Percentiles rank a stretch among this genome's conserved stretches.
These are phyloP conservation scores for Dendryphion nanum DNA, from an alignment of 2,329 filamentous ascomycete species.

Conservation along the genomic window DNA sequence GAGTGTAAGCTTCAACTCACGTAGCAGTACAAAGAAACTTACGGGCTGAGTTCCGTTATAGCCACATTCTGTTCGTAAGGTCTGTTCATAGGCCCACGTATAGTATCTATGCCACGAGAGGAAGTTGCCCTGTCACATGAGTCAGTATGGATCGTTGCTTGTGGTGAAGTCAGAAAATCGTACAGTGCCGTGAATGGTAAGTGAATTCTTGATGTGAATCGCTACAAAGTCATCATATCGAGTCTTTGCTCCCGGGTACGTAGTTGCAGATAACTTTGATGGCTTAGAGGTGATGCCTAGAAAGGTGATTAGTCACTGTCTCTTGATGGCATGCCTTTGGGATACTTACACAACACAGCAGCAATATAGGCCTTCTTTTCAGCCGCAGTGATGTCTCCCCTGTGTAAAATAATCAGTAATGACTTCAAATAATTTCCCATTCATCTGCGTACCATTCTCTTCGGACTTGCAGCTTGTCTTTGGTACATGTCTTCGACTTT, in stretches of 20 bases:
- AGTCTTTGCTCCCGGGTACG: constrained; percentile 31
- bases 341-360: constrained; percentile 31
- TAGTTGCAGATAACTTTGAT: constrained; percentile 16
- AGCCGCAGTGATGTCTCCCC: constrained; percentile 24
- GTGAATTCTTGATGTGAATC: constrained; percentile 37
- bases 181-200: constrained; percentile 33
- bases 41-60: constrained; percentile 44
- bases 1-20: not conserved
- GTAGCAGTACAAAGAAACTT: constrained; percentile 13
- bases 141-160: not conserved
- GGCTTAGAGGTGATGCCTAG: constrained; percentile 23
- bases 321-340: not conserved
- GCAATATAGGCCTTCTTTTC: constrained; percentile 38
- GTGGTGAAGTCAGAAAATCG: not conserved
- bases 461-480: constrained; percentile 28
- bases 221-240: constrained; percentile 39
- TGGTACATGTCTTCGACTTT: constrained; percentile 29
- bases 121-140: constrained; percentile 27
- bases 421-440: not conserved
- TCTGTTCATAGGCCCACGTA: constrained; percentile 42
- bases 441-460: constrained; percentile 23
- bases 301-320: constrained; percentile 6
- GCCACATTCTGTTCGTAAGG: constrained; percentile 43
- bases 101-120: constrained; percentile 45
- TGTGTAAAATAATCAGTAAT: constrained; percentile 9